A percentile compares a stretch with the other conserved stretches of the same genome.
Evolutionary conservation across 2,329 filamentous ascomycete genomes (phyloP).

Genomic region (Talaromyces amestolkiae): DNA sequence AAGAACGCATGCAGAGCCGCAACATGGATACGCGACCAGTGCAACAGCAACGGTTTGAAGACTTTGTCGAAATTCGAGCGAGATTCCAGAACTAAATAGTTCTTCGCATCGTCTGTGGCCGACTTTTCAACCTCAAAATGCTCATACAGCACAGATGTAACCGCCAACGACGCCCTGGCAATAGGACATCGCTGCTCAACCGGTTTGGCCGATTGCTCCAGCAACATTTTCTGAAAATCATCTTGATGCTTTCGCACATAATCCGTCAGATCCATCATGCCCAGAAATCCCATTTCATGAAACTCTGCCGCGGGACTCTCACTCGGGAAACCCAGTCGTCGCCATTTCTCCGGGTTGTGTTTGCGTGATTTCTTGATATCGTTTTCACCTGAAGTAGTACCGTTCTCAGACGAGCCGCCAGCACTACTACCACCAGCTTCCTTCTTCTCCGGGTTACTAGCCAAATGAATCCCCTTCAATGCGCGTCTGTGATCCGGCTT

Average conservation of each 20-base stretch:
- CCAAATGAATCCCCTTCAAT: slow-evolving; percentile 79
- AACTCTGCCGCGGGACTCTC: slow-evolving; percentile 88
- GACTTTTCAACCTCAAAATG: slow-evolving; percentile 91
- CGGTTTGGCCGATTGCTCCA: slow-evolving; percentile 80
- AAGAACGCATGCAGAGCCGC: slow-evolving; percentile 84
- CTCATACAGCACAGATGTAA: slow-evolving; percentile 86
- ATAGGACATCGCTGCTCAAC: slow-evolving; percentile 76
- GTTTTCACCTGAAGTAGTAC: slow-evolving; percentile 34
- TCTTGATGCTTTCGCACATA: slow-evolving; percentile 91
- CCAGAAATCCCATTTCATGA: slow-evolving; percentile 78
- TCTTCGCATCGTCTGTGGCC: slow-evolving; percentile 74
- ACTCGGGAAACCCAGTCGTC: slow-evolving; percentile 83
- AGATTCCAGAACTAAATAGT: slow-evolving; percentile 71
- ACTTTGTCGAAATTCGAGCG: slow-evolving; percentile 77
- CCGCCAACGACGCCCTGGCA: slow-evolving; percentile 77
- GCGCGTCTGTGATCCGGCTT: slow-evolving; percentile 83
- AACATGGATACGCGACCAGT: slow-evolving; percentile 89
- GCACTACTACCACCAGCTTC: slow-evolving; percentile 20
- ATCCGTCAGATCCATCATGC: slow-evolving; percentile 96
- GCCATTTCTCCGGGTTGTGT: slow-evolving; percentile 90
- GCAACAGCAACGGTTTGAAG: slow-evolving; percentile 81
- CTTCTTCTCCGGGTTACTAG: slow-evolving; percentile 59
- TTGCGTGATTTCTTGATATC: slow-evolving; percentile 60
- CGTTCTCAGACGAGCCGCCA: slow-evolving; percentile 6
- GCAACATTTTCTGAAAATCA: slow-evolving; percentile 82